A percentile compares a stretch with the other conserved stretches of the same genome.
These are phyloP conservation scores for Gloeophyllum trabeum DNA, from an alignment of 768 basidiomycete genomes.

Conservation along the genomic window DNA sequence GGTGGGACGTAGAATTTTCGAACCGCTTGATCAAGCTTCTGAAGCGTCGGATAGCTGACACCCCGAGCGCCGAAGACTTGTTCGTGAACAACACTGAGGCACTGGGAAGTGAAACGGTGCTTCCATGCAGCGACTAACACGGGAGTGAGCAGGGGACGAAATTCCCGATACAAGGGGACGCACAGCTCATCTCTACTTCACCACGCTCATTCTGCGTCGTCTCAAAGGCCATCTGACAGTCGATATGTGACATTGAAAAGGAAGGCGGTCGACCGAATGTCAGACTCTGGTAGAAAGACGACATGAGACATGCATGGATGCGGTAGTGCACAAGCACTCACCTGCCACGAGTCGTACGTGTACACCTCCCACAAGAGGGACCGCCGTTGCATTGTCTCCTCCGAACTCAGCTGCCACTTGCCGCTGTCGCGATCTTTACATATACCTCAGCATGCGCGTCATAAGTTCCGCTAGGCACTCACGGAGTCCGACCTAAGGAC, in stretches of 20 bases:
- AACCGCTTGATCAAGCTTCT: slow-evolving; percentile 57
- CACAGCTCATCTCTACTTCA: slow-evolving; percentile 55
- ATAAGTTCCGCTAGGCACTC: slow-evolving; percentile 9
- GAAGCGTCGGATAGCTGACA: slow-evolving; percentile 48
- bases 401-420: slow-evolving; percentile 45
- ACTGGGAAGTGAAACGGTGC: slow-evolving; percentile 51
- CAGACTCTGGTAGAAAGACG: slow-evolving; percentile 34
- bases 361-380: slow-evolving; percentile 55
- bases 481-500: slow-evolving; percentile 53
- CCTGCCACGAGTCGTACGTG: slow-evolving; percentile 66
- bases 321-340: slow-evolving; percentile 15
- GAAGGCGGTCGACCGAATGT: slow-evolving; percentile 67
- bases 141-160: slow-evolving; percentile 2
- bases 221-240: slow-evolving; percentile 40
- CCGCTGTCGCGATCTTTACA: slow-evolving; percentile 54
- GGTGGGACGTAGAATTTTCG: slow-evolving; percentile 53
- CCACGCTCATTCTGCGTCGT: slow-evolving; percentile 31
- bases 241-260: slow-evolving; percentile 43
- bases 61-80: slow-evolving; percentile 55
- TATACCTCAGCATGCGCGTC: slow-evolving; percentile 6
- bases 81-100: slow-evolving; percentile 53
- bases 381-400: slow-evolving; percentile 47
- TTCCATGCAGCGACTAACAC: slow-evolving; percentile 57
- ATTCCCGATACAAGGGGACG: slow-evolving; percentile 11
- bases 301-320: slow-evolving; percentile 2